Percentiles rank a stretch among this genome's conserved stretches.
phyloP scores from a whole-genome alignment of 805 yeast species.

The Alloascoidea hylecoeti region DNA sequence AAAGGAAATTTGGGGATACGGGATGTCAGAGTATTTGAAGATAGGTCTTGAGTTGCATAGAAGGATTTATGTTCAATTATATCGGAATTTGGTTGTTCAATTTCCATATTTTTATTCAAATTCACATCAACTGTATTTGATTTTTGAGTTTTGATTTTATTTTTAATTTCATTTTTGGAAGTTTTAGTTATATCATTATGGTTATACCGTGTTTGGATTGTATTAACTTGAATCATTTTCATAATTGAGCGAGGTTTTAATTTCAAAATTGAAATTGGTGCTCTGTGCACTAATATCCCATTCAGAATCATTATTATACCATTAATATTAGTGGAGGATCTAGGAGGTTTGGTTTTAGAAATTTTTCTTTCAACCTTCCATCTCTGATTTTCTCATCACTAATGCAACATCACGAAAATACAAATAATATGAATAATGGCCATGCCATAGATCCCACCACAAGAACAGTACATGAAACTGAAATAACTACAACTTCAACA shows the following conservation, averaged over 20 bases:
- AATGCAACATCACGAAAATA: not conserved
- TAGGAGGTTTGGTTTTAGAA: not conserved
- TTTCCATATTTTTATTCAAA: no score
- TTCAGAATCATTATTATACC: no score
- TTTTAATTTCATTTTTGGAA: not conserved
- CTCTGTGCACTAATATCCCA: no score
- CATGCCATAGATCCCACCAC: no score
- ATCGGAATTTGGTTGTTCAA: no score
- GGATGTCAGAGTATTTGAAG: constrained; percentile 33
- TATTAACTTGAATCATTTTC: not conserved
- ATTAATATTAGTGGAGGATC: no score
- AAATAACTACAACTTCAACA: no score
- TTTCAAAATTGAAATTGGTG: no score
- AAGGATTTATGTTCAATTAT: not conserved
- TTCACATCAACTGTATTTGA: not conserved
- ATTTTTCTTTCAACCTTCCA: not conserved
- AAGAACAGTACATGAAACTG: no score
- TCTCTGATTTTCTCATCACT: not conserved
- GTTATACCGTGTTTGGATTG: not conserved
- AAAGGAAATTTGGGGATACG: constrained; percentile 57
- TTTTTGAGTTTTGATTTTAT: not conserved
- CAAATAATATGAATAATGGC: no score
- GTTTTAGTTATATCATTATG: not conserved
- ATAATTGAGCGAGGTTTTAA: not conserved
- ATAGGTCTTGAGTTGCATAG: constrained; percentile 8